A percentile compares a stretch with the other conserved stretches of the same genome.
phyloP scores from a whole-genome alignment of 2,329 filamentous ascomycete species.

The Pseudopithomyces chartarum region DNA sequence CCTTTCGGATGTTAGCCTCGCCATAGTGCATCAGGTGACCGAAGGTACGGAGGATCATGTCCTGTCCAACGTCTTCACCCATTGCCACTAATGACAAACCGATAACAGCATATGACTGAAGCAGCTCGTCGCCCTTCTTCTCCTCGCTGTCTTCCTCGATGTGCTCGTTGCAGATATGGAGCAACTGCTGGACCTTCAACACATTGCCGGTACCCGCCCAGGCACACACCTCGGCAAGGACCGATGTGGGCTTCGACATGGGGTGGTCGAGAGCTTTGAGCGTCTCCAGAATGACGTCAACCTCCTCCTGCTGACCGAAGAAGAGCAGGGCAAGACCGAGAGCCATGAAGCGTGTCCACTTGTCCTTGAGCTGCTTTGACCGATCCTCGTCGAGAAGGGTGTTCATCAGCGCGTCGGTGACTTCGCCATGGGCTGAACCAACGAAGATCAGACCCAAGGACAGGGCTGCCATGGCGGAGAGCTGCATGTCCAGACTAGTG shows the following conservation, averaged over 20 bases:
- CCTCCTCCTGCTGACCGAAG: constrained; percentile 96
- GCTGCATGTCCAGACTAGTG: constrained; percentile 85
- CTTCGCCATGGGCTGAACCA: constrained; percentile 86
- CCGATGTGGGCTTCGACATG: constrained; percentile 93
- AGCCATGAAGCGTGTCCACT: constrained; percentile 97
- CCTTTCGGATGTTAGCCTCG: constrained; percentile 94
- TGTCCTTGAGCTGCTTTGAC: constrained; percentile 89
- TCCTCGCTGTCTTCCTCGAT: constrained; percentile 88
- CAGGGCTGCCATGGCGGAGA: constrained; percentile 93
- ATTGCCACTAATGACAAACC: constrained; percentile 94
- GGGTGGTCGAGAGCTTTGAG: constrained; percentile 96
- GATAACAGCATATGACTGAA: constrained; percentile 94
- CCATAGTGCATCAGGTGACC: constrained; percentile 99
- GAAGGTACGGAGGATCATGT: constrained; percentile 98
- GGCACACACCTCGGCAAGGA: constrained; percentile 93
- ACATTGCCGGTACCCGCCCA: constrained; percentile 98
- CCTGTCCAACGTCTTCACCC: constrained; percentile 97
- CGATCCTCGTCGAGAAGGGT: constrained; percentile 94
- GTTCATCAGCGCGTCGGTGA: constrained; percentile 89
- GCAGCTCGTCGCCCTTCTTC: constrained; percentile 92
- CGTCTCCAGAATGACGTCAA: constrained; percentile 96
- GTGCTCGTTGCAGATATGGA: constrained; percentile 98
- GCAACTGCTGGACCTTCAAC: constrained; percentile 92
- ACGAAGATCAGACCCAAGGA: constrained; percentile 90
- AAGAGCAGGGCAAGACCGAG: constrained; percentile 91